Conservation (phyloP, 2,329 filamentous ascomycete species). For the Colletotrichum lupini region DNA sequence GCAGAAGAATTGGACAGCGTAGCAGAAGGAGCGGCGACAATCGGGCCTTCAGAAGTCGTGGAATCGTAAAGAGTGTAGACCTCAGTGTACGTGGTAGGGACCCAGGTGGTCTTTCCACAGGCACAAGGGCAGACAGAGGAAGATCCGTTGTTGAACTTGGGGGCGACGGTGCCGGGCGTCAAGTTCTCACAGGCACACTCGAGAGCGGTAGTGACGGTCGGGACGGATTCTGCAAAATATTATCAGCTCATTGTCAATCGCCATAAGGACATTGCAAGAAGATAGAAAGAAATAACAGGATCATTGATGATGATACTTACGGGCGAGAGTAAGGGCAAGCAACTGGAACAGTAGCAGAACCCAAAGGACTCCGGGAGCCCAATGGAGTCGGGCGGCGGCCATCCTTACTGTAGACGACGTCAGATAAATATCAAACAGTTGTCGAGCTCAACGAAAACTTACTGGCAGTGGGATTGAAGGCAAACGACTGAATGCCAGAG, state of each 20-base stretch:
- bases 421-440: neutral
- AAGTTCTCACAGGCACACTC: conserved; percentile 5
- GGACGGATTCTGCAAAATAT: neutral
- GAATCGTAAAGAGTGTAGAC: conserved; percentile 15
- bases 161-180: neutral
- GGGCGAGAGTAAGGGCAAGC: neutral
- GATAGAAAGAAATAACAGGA: fast-evolving
- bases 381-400: neutral
- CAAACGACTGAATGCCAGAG: neutral
- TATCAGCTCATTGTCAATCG: neutral
- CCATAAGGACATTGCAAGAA: fast-evolving
- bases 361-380: neutral
- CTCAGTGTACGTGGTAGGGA: conserved; percentile 2
- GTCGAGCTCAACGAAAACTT: neutral
- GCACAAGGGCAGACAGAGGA: neutral
- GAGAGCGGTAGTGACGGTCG: neutral
- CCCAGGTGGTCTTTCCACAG: neutral
- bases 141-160: neutral
- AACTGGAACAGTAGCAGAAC: neutral
- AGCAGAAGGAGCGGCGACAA: neutral
- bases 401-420: neutral
- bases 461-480: neutral
- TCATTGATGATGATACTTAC: neutral
- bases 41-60: neutral
- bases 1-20: neutral